A percentile compares a stretch with the other conserved stretches of the same genome.
These are phyloP conservation scores for Liriodendron chinense DNA, from an alignment of 164 flowering plant species.

Conservation along the genomic window DNA sequence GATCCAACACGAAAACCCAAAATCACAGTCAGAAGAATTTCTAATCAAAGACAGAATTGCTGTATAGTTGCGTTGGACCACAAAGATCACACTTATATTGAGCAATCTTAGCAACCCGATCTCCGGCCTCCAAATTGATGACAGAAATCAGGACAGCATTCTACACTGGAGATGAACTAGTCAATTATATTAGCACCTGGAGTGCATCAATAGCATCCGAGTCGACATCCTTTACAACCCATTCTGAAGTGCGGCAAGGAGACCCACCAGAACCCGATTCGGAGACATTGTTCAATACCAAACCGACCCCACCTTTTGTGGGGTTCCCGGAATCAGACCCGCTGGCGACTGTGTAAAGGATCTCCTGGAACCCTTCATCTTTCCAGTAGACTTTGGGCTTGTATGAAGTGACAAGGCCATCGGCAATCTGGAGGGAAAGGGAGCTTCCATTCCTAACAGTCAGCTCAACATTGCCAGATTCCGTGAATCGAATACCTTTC, in stretches of 20 bases:
- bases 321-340: slow-evolving; percentile 11
- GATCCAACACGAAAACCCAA: no score
- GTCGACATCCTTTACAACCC: slow-evolving; percentile 75
- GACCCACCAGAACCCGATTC: slow-evolving; percentile 30
- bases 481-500: slow-evolving; percentile 72
- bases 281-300: slow-evolving; percentile 60
- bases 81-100: no score
- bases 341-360: slow-evolving; percentile 62
- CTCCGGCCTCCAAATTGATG: no score
- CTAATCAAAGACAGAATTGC: no score
- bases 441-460: slow-evolving; percentile 88
- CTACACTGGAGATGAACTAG: no score
- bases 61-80: no score
- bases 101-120: no score
- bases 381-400: slow-evolving; percentile 86
- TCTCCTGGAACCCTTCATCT: slow-evolving; percentile 80
- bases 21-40: no score
- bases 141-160: no score
- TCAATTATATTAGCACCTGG: slow-evolving; percentile 45
- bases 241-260: slow-evolving; percentile 36
- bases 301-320: slow-evolving; percentile 70
- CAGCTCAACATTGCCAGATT: slow-evolving; percentile 51
- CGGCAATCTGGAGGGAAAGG: slow-evolving; percentile 49
- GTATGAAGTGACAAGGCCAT: slow-evolving; percentile 76
- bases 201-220: slow-evolving; percentile 90